These are phyloP conservation scores for Cyclostephanos tholiformis DNA, from an alignment of 108 stramenopile species.

Conservation along the genomic window DNA sequence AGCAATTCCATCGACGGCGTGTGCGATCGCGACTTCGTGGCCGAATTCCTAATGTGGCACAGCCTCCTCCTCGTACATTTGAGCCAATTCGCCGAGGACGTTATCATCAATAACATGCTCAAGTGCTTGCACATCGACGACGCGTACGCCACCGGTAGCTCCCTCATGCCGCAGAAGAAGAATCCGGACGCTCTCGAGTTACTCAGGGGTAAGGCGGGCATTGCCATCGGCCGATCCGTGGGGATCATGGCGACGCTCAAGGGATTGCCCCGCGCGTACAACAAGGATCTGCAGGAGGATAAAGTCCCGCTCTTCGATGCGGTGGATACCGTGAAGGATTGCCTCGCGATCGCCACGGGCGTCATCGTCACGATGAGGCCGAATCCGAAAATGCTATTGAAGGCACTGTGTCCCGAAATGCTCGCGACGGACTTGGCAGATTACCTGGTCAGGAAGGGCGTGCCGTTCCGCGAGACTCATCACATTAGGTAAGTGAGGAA, in stretches of 20 bases:
- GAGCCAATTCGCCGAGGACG: slow-evolving; percentile 97
- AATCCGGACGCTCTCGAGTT: slow-evolving; percentile 99
- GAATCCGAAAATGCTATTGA: slow-evolving; percentile 83
- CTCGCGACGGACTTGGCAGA: slow-evolving; percentile 99
- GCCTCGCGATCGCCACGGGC: slow-evolving; percentile 95
- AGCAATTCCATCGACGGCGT: slow-evolving; percentile 95
- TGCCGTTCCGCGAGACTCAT: slow-evolving; percentile 99
- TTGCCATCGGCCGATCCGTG: slow-evolving; percentile 89
- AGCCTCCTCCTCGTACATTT: slow-evolving; percentile 90
- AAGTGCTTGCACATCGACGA: slow-evolving; percentile 93
- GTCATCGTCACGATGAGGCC: slow-evolving; percentile 95
- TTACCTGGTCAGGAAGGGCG: slow-evolving; percentile 98
- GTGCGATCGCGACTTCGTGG: slow-evolving; percentile 99
- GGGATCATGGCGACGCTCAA: slow-evolving; percentile 95
- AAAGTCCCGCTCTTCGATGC: slow-evolving; percentile 97
- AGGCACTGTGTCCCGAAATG: slow-evolving; percentile 96
- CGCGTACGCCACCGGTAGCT: slow-evolving; percentile 98
- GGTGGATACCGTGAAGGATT: slow-evolving; percentile 94
- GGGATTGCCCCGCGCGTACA: slow-evolving; percentile 98
- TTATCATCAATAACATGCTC: slow-evolving; percentile 96
- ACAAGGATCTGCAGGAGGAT: slow-evolving; percentile 99
- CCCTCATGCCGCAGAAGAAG: slow-evolving; percentile 99
- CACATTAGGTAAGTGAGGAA: slow-evolving; percentile 83
- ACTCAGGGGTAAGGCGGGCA: slow-evolving; percentile 96
- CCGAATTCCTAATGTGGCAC: slow-evolving; percentile 98